These are phyloP conservation scores for Cyberlindnera euphorbiiphila DNA, from an alignment of 805 yeast genomes.

Conservation along the genomic window DNA sequence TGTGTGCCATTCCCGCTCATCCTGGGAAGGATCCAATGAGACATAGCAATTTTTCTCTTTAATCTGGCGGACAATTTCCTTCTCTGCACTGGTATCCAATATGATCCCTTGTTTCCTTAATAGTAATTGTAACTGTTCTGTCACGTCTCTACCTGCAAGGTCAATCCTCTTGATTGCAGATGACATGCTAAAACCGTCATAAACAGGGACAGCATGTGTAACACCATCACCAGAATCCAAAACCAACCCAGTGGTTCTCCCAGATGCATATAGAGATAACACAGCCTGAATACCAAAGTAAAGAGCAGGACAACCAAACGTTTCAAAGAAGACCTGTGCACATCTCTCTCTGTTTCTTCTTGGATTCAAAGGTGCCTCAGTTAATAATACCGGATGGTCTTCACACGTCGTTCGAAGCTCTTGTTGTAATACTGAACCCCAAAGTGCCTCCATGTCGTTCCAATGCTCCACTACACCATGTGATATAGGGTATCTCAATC, in stretches of 20 bases:
- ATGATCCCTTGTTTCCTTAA: slow-evolving; percentile 66
- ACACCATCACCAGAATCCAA: slow-evolving; percentile 95
- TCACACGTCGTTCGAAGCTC: slow-evolving; percentile 57
- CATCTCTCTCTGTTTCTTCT: slow-evolving; percentile 79
- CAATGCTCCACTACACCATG: slow-evolving; percentile 81
- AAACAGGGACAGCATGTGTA: slow-evolving; percentile 82
- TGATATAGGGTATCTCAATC: slow-evolving; percentile 64
- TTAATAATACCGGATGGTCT: slow-evolving; percentile 83
- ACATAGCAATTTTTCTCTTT: slow-evolving; percentile 75
- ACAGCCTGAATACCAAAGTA: slow-evolving; percentile 94
- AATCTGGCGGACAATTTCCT: slow-evolving; percentile 72
- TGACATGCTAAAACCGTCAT: slow-evolving; percentile 80
- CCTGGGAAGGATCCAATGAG: slow-evolving; percentile 50
- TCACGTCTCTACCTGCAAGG: slow-evolving; percentile 82
- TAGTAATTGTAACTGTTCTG: slow-evolving; percentile 66
- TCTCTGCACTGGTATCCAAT: slow-evolving; percentile 69
- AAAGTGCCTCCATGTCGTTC: slow-evolving; percentile 80
- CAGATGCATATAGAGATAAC: slow-evolving; percentile 79
- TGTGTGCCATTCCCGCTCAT: slow-evolving; percentile 45
- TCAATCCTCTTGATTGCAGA: slow-evolving; percentile 70
- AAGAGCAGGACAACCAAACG: slow-evolving; percentile 83
- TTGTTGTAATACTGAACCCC: slow-evolving; percentile 64
- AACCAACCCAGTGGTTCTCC: slow-evolving; percentile 87
- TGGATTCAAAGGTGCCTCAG: slow-evolving; percentile 89
- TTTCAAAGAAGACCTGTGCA: slow-evolving; percentile 90